phyloP scores from a whole-genome alignment of 2,329 filamentous ascomycete genomes.

The Akanthomyces muscarius region DNA sequence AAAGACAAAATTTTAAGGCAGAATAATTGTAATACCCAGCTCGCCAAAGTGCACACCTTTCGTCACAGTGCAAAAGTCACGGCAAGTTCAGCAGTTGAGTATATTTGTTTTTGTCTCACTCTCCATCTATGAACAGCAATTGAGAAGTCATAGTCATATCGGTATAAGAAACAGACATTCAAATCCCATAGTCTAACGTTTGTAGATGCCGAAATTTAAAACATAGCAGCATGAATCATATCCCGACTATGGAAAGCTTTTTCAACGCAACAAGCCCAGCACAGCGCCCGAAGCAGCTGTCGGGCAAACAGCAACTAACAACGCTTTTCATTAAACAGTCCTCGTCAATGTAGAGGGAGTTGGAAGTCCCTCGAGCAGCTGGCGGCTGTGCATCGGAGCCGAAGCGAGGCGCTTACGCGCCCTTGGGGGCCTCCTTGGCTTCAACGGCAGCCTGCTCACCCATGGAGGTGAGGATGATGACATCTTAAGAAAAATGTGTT shows the following conservation, averaged over 20 bases:
- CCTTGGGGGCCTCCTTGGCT: conserved; percentile 79
- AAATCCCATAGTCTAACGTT: conserved; percentile 17
- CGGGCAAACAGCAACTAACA: conserved; percentile 15
- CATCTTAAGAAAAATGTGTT: conserved; percentile 54
- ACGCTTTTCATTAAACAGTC: conserved; percentile 16
- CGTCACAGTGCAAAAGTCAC: background rate
- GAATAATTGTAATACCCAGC: no score
- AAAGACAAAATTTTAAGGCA: background rate
- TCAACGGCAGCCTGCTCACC: conserved; percentile 90
- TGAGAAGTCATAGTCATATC: conserved; percentile 4
- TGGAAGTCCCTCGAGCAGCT: conserved; percentile 11
- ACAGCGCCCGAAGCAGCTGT: conserved; percentile 12
- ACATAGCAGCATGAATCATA: conserved; percentile 14
- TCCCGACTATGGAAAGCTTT: conserved; percentile 14
- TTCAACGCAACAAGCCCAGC: conserved; percentile 11
- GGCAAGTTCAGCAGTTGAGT: background rate
- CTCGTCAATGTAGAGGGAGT: conserved; percentile 12
- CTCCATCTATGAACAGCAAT: conserved; percentile 16
- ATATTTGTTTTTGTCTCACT: conserved; percentile 16
- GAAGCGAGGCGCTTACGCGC: conserved; percentile 24
- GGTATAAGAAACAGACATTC: conserved; percentile 14
- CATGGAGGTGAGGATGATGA: conserved; percentile 93
- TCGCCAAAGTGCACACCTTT: background rate
- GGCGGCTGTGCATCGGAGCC: conserved; percentile 5
- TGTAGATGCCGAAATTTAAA: conserved; percentile 14